Evolutionary conservation across 2,329 filamentous ascomycete species (phyloP).

Genomic region (Ophiostoma australiae): DNA sequence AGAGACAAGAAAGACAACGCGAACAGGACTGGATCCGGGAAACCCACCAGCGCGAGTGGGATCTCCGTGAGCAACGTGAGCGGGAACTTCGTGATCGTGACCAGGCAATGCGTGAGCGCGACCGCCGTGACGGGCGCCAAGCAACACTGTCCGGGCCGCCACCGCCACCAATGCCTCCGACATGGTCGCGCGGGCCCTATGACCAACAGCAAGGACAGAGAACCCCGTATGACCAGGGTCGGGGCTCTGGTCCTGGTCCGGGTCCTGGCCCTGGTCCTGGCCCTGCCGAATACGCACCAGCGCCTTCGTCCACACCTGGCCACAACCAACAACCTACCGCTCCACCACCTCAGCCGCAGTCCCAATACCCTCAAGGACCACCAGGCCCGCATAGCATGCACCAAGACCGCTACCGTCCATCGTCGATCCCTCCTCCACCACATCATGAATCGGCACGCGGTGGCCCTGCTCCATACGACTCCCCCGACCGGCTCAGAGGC

Average conservation of each 20-base stretch:
- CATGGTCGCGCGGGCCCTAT: conserved; percentile 26
- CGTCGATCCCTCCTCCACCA: conserved; percentile 31
- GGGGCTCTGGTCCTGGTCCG: conserved; percentile 33
- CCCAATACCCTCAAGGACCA: conserved; percentile 36
- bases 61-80: conserved; percentile 32
- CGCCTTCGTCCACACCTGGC: conserved; percentile 39
- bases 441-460: conserved; percentile 31
- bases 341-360: conserved; percentile 32
- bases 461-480: conserved; percentile 41
- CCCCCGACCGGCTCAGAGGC: conserved; percentile 47
- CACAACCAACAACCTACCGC: conserved; percentile 8
- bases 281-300: conserved; percentile 43
- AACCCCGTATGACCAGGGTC: conserved; percentile 41
- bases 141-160: conserved; percentile 33
- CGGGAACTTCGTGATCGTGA: conserved; percentile 32
- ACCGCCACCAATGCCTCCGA: conserved; percentile 34
- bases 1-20: conserved; percentile 25
- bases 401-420: conserved; percentile 39
- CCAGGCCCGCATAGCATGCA: conserved; percentile 32
- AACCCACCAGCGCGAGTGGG: conserved; percentile 33
- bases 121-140: conserved; percentile 38
- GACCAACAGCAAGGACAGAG: conserved; percentile 42
- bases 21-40: conserved; percentile 27
- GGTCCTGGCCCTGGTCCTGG: conserved; percentile 32
- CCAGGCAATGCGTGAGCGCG: conserved; percentile 29